Conservation (phyloP, 1,284 basidiomycete genomes). For the Malassezia vespertilionis region DNA sequence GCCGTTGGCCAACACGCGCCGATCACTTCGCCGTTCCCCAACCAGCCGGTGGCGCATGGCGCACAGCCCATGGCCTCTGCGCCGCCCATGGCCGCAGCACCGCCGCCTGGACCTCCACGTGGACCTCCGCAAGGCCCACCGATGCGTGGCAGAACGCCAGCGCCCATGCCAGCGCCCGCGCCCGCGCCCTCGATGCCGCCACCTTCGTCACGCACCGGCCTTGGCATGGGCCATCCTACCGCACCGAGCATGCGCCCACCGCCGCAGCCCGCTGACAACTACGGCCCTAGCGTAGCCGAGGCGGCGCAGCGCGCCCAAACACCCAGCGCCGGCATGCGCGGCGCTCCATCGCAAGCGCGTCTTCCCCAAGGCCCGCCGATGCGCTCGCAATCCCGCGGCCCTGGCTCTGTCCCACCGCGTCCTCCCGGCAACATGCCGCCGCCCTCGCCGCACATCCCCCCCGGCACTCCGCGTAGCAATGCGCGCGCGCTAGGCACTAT, state of each 20-base stretch:
- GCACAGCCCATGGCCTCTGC: background rate
- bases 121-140: background rate
- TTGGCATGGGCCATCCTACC: constrained; percentile 11
- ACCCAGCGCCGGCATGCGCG: constrained; percentile 11
- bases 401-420: background rate
- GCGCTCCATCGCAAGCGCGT: background rate
- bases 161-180: constrained; percentile 1
- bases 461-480: background rate
- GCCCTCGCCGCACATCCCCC: constrained; percentile 1
- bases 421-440: background rate
- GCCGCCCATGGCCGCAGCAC: constrained; percentile 5
- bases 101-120: constrained; percentile 1
- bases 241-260: constrained; percentile 3
- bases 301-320: constrained; percentile 12
- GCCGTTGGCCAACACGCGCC: constrained; percentile 29
- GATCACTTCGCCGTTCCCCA: constrained; percentile 82
- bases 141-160: background rate
- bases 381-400: constrained; percentile 12
- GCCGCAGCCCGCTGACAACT: constrained; percentile 2
- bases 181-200: constrained; percentile 4
- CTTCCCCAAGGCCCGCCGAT: background rate
- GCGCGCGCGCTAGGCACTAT: background rate
- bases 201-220: constrained; percentile 4
- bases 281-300: too few relatives aligned
- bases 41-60: constrained; percentile 47